Percentiles rank a stretch among this genome's conserved stretches.
phyloP scores from a whole-genome alignment of 306 rosid genomes.

The Prunus mira region DNA sequence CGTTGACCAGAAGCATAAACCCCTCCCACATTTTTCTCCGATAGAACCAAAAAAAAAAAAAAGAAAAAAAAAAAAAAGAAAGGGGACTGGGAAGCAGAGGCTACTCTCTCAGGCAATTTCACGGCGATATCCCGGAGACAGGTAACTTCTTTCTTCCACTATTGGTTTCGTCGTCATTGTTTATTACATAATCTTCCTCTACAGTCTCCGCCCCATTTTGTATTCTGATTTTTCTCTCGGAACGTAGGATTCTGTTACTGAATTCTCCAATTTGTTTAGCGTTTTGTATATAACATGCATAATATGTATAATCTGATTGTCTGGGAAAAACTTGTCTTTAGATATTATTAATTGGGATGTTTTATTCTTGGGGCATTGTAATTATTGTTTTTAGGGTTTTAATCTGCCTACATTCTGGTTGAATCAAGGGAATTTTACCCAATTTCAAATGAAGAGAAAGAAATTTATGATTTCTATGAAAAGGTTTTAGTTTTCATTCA shows the following conservation, averaged over 20 bases:
- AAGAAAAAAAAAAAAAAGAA: too few relatives aligned
- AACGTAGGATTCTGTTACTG: neutral
- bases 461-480: too few relatives aligned
- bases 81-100: slow-evolving; percentile 1
- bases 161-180: neutral
- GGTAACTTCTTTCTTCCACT: slow-evolving; percentile 1
- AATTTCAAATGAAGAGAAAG: neutral
- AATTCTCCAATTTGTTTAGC: neutral
- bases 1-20: slow-evolving; percentile 8
- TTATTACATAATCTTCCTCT: neutral
- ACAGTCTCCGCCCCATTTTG: neutral
- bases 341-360: neutral
- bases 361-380: neutral
- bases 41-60: neutral
- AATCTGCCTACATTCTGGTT: neutral
- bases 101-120: slow-evolving; percentile 6
- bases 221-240: neutral
- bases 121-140: neutral
- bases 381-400: neutral
- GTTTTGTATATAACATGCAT: neutral
- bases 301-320: neutral
- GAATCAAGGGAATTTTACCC: neutral
- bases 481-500: neutral
- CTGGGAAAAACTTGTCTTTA: neutral
- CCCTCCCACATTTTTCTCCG: neutral